These are phyloP conservation scores for Penicillium longicatenatum DNA, from an alignment of 495 filamentous ascomycete genomes.

Conservation along the genomic window DNA sequence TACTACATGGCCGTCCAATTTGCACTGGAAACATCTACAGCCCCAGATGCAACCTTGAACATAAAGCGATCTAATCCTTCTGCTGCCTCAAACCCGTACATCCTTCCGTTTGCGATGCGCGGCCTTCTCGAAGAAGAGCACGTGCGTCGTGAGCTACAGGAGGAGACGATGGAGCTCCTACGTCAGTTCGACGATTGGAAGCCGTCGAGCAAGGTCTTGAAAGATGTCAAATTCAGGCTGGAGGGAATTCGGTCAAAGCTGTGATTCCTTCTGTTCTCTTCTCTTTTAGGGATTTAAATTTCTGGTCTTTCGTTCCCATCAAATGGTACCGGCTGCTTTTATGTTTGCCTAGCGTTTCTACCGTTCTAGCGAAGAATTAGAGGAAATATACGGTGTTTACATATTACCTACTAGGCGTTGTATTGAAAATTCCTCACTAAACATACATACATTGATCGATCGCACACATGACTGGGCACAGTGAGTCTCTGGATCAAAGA, in stretches of 20 bases:
- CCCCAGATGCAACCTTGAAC: conserved; percentile 54
- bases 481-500: too few species aligned
- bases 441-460: too few species aligned
- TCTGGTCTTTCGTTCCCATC: background rate
- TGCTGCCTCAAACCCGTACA: conserved; percentile 73
- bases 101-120: conserved; percentile 91
- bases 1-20: conserved; percentile 86
- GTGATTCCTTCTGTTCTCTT: conserved; percentile 30
- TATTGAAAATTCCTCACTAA: too few species aligned
- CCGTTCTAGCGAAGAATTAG: background rate
- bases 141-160: conserved; percentile 74
- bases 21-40: conserved; percentile 77
- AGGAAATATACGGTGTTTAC: background rate
- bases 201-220: conserved; percentile 82
- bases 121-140: conserved; percentile 90
- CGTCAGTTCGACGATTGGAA: conserved; percentile 93
- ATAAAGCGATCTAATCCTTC: conserved; percentile 52
- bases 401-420: too few species aligned
- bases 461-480: too few species aligned
- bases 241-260: conserved; percentile 89
- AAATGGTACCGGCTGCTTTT: background rate
- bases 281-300: background rate
- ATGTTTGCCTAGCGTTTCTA: background rate
- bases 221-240: conserved; percentile 93
- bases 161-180: conserved; percentile 78